Evolutionary conservation across 352 stramenopile species (phyloP), one percentile per base, ranked within the genome.

Genomic region (Pythium insidiosum): DNA sequence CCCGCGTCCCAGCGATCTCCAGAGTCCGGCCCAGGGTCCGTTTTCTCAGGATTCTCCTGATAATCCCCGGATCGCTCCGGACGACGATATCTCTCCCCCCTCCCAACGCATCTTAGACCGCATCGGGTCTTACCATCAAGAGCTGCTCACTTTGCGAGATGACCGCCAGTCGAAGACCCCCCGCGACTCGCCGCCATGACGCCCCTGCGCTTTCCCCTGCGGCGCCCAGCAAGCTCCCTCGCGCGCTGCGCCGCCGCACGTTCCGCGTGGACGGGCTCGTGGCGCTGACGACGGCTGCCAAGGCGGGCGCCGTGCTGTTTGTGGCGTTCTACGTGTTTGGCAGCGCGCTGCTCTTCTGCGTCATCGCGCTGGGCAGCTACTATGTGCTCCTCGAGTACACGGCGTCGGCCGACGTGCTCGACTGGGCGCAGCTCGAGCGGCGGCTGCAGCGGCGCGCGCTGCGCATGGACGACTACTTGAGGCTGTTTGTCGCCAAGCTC

Each of bases 291-390:
- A 38, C 36, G 10, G 37, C 46, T 6, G 19, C 41, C 20, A 18
- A 54, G 31, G 30, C 20, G 15, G 9, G 18, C 38, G 47, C 30
- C 12, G 18, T 54, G 36, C 38, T 54, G 13, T 37, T 23, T 4
- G 35, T 72, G 6, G 37, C 52, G 36, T 61, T 61, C 45, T 61
- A 71, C 43, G 31, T 80, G 33, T 73, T 76, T 36, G 63, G 68
- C 28, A 40, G 53, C 25, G 60, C 56, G 29, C 19, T 77, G 20
- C 40, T 80, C 43, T 66, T 80, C 30, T 72, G 62, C 30, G 38
- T 43, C 9, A 24, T 66, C 22, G 22, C 68, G 15, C 15, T 73
- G 23, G 46, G 33, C 38, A 47, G 31, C 29, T 52, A 40, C 49
- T 40, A 34, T 20, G 3, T 73, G 24, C 56, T 69, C 9, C 29